These are phyloP conservation scores for Cladobotryum protrusum DNA, from an alignment of 2,329 filamentous ascomycete genomes.

Conservation along the genomic window DNA sequence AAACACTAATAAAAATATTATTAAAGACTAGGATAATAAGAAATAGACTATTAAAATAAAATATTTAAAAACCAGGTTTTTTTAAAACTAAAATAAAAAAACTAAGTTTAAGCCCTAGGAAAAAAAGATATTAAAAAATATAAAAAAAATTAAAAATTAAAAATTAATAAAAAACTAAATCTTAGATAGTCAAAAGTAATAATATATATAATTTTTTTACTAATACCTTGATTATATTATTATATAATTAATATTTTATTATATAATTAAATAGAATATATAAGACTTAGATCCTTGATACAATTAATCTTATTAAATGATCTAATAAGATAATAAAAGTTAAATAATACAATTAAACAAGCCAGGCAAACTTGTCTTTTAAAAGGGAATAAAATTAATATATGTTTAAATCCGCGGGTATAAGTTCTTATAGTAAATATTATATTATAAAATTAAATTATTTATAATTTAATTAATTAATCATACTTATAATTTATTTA, in stretches of 20 bases:
- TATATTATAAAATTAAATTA: neutral
- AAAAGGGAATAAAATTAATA: neutral
- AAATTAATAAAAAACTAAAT: too few relatives aligned
- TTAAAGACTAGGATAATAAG: too few relatives aligned
- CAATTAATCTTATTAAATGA: too few relatives aligned
- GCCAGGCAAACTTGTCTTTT: neutral
- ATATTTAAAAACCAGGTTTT: neutral
- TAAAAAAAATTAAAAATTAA: too few relatives aligned
- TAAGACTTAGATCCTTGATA: neutral
- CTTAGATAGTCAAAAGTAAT: too few relatives aligned
- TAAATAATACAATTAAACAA: neutral
- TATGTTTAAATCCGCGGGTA: neutral
- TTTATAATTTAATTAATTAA: neutral
- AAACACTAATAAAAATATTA: neutral
- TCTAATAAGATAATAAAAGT: too few relatives aligned
- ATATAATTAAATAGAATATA: neutral
- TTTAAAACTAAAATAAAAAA: too few relatives aligned
- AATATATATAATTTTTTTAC: neutral
- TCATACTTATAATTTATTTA: too few relatives aligned
- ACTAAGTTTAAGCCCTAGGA: too few relatives aligned
- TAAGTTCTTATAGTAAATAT: neutral
- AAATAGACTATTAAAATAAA: neutral
- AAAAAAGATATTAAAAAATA: neutral
- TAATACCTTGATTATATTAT: neutral
- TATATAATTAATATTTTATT: neutral